phyloP scores from a whole-genome alignment of 306 rosid species.

The Rosa chinensis region DNA sequence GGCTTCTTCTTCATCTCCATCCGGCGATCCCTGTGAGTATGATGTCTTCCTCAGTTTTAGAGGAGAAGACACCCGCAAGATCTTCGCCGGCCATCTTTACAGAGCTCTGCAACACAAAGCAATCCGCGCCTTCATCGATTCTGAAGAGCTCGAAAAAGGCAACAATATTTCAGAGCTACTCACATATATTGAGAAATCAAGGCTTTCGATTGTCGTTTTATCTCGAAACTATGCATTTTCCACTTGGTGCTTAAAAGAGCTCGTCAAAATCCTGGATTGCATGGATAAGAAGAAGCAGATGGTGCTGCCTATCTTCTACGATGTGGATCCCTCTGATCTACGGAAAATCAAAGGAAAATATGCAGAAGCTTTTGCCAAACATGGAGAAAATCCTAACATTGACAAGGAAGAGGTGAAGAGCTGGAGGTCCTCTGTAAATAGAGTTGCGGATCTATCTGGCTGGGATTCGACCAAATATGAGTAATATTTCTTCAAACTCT shows the following conservation, averaged over 20 bases:
- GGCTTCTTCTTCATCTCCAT: not conserved
- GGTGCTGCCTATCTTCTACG: not conserved
- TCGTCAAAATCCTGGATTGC: not conserved
- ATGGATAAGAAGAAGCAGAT: not conserved
- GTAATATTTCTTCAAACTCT: not conserved
- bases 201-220: not conserved
- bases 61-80: not conserved
- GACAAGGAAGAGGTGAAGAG: not conserved
- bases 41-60: constrained; percentile 18
- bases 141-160: not conserved
- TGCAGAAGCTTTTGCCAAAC: not conserved
- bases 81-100: not conserved
- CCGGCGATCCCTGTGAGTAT: not conserved
- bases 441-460: not conserved
- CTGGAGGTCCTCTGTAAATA: not conserved
- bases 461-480: not conserved
- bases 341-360: not conserved
- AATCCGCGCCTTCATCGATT: not conserved
- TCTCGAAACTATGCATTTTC: not conserved
- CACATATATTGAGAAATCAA: not conserved
- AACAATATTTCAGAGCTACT: not conserved
- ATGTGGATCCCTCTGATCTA: not conserved
- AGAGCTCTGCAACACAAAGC: not conserved
- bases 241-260: not conserved
- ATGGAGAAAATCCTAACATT: not conserved